Percentiles rank a stretch among this genome's conserved stretches.
Conservation (phyloP, 108 stramenopile species). For the Fragilariopsis cylindrus region DNA sequence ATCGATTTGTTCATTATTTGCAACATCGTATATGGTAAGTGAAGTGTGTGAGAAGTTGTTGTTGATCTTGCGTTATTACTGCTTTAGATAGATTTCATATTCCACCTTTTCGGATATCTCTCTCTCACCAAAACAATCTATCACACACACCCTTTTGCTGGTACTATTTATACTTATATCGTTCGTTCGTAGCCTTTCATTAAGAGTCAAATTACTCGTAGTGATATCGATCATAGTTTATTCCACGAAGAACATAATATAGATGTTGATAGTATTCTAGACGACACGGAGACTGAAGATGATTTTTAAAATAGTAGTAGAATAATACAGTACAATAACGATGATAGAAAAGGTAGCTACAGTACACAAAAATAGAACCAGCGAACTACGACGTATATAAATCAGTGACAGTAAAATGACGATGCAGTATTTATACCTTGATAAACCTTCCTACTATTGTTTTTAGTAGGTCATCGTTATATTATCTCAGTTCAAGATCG, state of each 20-base stretch:
- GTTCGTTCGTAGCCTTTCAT: constrained; percentile 41
- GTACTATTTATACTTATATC: background rate
- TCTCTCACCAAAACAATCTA: too few species aligned
- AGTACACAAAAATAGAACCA: too few species aligned
- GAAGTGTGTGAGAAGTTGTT: too few species aligned
- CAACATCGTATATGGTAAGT: constrained; percentile 54
- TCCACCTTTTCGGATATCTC: background rate
- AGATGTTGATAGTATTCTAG: constrained; percentile 9
- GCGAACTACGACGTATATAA: too few species aligned
- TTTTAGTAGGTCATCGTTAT: too few species aligned
- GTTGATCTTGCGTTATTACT: too few species aligned
- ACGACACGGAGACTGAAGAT: constrained; percentile 11
- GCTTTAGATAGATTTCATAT: background rate
- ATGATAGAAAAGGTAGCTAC: too few species aligned
- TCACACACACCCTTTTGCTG: background rate
- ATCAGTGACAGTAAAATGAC: background rate
- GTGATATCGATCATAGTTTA: constrained; percentile 54
- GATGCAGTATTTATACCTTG: background rate
- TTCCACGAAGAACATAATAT: constrained; percentile 35
- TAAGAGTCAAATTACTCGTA: constrained; percentile 55
- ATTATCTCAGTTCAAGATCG: too few species aligned
- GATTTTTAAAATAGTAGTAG: background rate
- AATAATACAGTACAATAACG: background rate
- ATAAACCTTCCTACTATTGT: too few species aligned
- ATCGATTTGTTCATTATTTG: constrained; percentile 52